Base-by-base conservation (phyloP, 306 rosid genomes). In the Potentilla sterilis region DNA sequence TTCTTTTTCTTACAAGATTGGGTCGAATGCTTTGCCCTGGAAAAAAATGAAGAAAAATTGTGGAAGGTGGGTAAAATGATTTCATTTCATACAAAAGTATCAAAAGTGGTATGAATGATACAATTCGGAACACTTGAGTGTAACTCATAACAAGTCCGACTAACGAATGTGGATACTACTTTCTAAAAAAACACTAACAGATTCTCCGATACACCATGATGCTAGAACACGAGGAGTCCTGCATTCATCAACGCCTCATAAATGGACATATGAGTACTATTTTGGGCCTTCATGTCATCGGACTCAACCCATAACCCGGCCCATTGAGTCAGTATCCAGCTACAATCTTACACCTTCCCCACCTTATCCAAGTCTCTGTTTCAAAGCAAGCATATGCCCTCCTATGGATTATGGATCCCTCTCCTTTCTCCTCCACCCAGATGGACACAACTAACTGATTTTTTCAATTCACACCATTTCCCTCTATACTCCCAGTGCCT, bases 281-380 rank as follows among this genome's bases (percentile, higher is more conserved):
- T n/a, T 35, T 49, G 72, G 79, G 72, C 6, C 5, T 37, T 3
- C 18, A 43, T 38, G 22, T 14, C 1, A 5, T 16, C n/a, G 15
- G 37, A 67, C 5, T 46, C 19, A 21, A 62, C 78, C 72, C 77
- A 54, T 42, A 46, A 75, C 44, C 14, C 70, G 73, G 74, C 87
- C 87, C 85, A 77, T 24, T 9, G 24, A 38, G 6, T 2, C 1
- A 38, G 41, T 24, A 76, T 51, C 77, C 79, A 34, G 70, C 6
- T 7, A 34, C 73, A 73, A 52, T 21, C 52, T 49, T n/a, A 13
- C 48, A 61, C 44, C 11, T 5, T 55, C 81, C 80, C 69, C 81
- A 87, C 94, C 96, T 91, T 89, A 93, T 91, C 97, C 96, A 78
- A 40, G 63, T 35, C 57, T 35, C 57, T 70, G 37, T 58, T 65